A percentile compares a stretch with the other conserved stretches of the same genome.
Evolutionary conservation across 768 basidiomycete species (phyloP).

Genomic region (Psilocybe cyanescens): DNA sequence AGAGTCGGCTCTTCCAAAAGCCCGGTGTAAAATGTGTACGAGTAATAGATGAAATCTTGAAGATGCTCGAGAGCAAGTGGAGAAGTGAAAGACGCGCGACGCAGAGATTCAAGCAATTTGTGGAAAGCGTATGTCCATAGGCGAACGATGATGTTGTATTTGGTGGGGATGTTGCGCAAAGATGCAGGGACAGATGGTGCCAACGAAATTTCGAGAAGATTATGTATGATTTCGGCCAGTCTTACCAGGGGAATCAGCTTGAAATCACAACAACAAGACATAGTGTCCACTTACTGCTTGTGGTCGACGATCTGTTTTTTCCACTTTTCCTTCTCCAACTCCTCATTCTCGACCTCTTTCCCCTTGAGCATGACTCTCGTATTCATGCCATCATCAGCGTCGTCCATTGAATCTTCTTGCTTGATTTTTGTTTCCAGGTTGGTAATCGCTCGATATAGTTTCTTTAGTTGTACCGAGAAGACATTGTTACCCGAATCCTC

Average conservation of each 20-base stretch:
- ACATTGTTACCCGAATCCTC: constrained; percentile 66
- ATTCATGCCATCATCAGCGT: constrained; percentile 49
- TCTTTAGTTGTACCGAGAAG: constrained; percentile 77
- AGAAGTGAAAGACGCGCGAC: constrained; percentile 76
- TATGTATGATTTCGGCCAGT: constrained; percentile 88
- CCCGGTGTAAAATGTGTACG: constrained; percentile 92
- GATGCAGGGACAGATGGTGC: constrained; percentile 89
- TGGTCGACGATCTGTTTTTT: constrained; percentile 74
- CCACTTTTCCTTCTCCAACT: constrained; percentile 79
- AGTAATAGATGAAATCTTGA: constrained; percentile 93
- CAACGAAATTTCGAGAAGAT: constrained; percentile 82
- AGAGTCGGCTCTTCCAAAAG: constrained; percentile 84
- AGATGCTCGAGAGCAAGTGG: constrained; percentile 85
- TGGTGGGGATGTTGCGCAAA: constrained; percentile 84
- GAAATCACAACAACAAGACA: constrained; percentile 9
- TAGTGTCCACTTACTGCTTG: constrained; percentile 66
- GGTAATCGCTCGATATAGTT: constrained; percentile 82
- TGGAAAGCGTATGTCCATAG: constrained; percentile 94
- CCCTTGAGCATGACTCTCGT: constrained; percentile 46
- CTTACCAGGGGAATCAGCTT: constrained; percentile 40
- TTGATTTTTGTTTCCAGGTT: constrained; percentile 78
- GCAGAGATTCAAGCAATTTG: constrained; percentile 87
- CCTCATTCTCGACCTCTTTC: constrained; percentile 50
- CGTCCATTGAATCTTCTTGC: constrained; percentile 61
- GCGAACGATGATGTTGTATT: constrained; percentile 94